Evolutionary conservation across 352 stramenopile species (phyloP).

Genomic region (Pythium dissotocum): DNA sequence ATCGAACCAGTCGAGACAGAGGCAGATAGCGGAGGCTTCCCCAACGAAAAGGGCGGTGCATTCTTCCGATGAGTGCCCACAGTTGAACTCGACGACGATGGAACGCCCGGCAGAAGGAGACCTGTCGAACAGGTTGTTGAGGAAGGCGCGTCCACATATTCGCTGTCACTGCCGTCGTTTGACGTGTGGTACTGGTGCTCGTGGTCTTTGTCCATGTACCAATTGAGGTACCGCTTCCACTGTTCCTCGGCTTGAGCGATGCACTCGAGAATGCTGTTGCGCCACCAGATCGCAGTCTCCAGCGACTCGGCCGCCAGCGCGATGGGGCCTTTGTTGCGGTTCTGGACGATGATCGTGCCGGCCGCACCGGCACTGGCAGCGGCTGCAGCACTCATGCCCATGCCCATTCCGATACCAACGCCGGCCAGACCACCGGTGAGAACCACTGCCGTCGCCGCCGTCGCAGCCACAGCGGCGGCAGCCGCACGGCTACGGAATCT

Average conservation of each 20-base stretch:
- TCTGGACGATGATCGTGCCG: conserved; percentile 72
- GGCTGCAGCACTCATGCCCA: conserved; percentile 79
- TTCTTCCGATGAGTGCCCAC: conserved; percentile 5
- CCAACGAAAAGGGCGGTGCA: conserved; percentile 11
- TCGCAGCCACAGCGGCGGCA: conserved; percentile 67
- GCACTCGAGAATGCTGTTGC: conserved; percentile 83
- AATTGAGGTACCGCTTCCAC: conserved; percentile 85
- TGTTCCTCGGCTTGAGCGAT: conserved; percentile 83
- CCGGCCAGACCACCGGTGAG: conserved; percentile 76
- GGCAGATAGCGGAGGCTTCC: conserved; percentile 15
- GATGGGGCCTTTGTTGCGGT: conserved; percentile 67
- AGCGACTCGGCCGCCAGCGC: conserved; percentile 79
- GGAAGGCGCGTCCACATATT: background rate
- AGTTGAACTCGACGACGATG: background rate
- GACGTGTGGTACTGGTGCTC: conserved; percentile 23
- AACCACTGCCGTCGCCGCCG: conserved; percentile 74
- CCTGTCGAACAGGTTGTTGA: background rate
- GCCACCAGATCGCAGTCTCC: conserved; percentile 84
- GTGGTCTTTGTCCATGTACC: conserved; percentile 84
- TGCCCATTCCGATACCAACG: conserved; percentile 76
- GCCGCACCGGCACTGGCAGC: conserved; percentile 72
- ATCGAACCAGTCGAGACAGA: conserved; percentile 22
- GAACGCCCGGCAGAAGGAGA: background rate
- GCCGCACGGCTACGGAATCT: conserved; percentile 68
- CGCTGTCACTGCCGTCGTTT: conserved; percentile 13